Evolutionary conservation across 2,329 filamentous ascomycete genomes (phyloP), one percentile per base, ranked within the genome.

Genomic region (Fusarium sp.): DNA sequence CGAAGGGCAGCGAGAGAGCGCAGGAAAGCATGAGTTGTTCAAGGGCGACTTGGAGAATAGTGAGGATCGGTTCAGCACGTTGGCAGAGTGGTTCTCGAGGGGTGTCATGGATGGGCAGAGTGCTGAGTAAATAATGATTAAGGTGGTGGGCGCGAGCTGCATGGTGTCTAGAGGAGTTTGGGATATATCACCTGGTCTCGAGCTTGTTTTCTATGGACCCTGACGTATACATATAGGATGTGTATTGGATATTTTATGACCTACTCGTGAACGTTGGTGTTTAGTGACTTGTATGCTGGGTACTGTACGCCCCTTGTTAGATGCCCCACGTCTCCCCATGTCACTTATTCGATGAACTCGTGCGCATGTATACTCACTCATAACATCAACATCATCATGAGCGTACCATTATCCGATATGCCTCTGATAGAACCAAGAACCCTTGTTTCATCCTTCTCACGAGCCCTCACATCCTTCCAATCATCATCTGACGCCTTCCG

Each of bases 71-170:
- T 97, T 98, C 75, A 91, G 87, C n/a, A 94, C 92, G 2, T 86
- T 98, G 53, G 92, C 92, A 58, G 92, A 97, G 73, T 99, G 95
- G 86, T 98, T 97, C 81, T 94, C 93, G 1, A 82, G 93, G 54
- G 94, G 95, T 1, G 93, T 98, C 4, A 96, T 98, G 93, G 77
- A 79, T 58, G 81, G 72, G 15, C 73, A 75, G 58, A 74, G 69
- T 59, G 58, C 73, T 40, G 76, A 79, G 59, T 60, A 50, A 63
- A 31, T 47, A 38, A 47, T 42, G 40, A 26, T 31, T 12, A 9
- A 29, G 50, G 39, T 32, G 25, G 36, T 10, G 22, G 47, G 44
- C 24, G 32, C 25, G 45, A 58, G 51, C 51, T 58, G 44, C 44
- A 45, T 45, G 62, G 55, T 62, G 58, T 52, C 50, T 45, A 58